Percentiles rank a stretch among this genome's conserved stretches.
Evolutionary conservation across 2,329 filamentous ascomycete genomes (phyloP).

Genomic region (Aureobasidium uvarum): DNA sequence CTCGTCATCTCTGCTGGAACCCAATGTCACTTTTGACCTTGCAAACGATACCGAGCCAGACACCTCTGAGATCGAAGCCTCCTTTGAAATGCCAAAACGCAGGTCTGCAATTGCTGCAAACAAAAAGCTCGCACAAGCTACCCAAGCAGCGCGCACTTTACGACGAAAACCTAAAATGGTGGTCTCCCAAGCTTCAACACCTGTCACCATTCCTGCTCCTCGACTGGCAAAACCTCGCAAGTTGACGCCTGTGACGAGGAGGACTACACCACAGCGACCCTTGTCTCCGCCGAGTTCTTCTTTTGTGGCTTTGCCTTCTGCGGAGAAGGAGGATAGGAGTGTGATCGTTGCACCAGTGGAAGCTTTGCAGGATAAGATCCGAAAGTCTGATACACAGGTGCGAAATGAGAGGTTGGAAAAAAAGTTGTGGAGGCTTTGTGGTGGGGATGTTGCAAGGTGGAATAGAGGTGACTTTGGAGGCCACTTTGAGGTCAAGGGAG

Average conservation of each 20-base stretch:
- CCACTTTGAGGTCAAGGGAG: slow-evolving; percentile 34
- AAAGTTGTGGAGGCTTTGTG: slow-evolving; percentile 38
- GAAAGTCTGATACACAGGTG: slow-evolving; percentile 28
- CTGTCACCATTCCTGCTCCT: background rate
- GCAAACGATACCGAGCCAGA: slow-evolving; percentile 7
- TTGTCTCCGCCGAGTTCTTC: slow-evolving; percentile 2
- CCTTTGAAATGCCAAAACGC: slow-evolving; percentile 19
- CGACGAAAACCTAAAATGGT: background rate
- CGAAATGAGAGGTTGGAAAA: slow-evolving; percentile 30
- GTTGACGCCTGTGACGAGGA: background rate
- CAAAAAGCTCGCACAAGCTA: background rate
- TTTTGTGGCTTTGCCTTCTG: background rate
- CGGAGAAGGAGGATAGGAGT: background rate
- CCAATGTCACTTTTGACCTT: slow-evolving; percentile 10
- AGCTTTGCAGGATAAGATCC: slow-evolving; percentile 27
- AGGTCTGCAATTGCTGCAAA: slow-evolving; percentile 12
- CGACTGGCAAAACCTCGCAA: background rate
- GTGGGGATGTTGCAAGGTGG: slow-evolving; percentile 37
- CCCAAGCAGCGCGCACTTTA: background rate
- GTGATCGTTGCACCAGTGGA: background rate
- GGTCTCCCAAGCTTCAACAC: background rate
- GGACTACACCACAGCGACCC: slow-evolving; percentile 9
- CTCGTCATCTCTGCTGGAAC: background rate
- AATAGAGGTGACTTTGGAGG: slow-evolving; percentile 40
- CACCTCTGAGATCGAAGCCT: slow-evolving; percentile 1